These are phyloP conservation scores for Phytomonas serpens DNA, from an alignment of 208 protist genomes.

Conservation along the genomic window DNA sequence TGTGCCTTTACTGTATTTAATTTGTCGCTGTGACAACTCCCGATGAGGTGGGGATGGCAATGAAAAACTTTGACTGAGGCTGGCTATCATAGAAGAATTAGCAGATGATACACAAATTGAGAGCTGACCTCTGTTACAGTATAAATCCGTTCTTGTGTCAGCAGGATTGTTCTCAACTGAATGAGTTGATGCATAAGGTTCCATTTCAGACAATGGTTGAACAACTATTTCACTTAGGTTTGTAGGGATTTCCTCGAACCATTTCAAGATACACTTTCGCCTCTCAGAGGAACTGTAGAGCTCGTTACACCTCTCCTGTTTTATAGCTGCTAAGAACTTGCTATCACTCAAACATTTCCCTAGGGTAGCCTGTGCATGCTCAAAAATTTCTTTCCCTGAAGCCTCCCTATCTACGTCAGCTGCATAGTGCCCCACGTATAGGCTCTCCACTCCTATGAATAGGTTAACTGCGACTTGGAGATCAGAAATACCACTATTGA, in stretches of 20 bases:
- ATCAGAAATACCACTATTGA: conserved; percentile 30
- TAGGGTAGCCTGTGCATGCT: conserved; percentile 20
- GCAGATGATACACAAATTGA: background rate
- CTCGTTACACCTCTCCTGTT: background rate
- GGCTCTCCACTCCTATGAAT: conserved; percentile 21
- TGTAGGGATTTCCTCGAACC: background rate
- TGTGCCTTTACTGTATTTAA: background rate
- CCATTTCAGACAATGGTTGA: background rate
- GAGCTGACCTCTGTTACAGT: background rate
- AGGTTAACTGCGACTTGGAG: conserved; percentile 32
- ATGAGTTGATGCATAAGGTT: background rate
- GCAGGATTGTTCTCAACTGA: background rate
- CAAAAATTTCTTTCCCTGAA: conserved; percentile 15
- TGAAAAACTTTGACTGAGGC: background rate
- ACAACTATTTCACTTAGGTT: background rate
- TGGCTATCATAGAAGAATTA: background rate
- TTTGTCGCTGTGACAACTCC: conserved; percentile 1
- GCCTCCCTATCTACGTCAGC: background rate
- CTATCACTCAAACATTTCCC: conserved; percentile 20
- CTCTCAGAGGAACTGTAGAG: background rate
- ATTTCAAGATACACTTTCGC: background rate
- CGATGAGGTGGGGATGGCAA: background rate
- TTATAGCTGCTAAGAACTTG: background rate
- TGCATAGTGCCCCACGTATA: conserved; percentile 24
- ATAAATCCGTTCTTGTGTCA: background rate